Percentiles rank a stretch among this genome's conserved stretches.
Evolutionary conservation across 2,329 filamentous ascomycete species (phyloP).

Genomic region (Alternaria incomplexa): DNA sequence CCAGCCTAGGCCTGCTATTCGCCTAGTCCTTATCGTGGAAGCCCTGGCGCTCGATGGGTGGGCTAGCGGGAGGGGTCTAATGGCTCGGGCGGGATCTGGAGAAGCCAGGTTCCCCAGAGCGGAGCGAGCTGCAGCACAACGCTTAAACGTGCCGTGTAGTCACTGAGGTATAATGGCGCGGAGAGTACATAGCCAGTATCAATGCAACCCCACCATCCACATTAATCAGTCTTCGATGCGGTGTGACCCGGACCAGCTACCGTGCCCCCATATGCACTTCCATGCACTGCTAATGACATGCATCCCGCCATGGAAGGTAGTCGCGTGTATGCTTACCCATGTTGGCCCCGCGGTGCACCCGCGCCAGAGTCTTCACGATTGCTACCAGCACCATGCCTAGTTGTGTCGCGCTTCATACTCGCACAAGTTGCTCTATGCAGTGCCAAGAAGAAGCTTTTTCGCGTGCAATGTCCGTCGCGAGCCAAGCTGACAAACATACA

Average conservation of each 20-base stretch:
- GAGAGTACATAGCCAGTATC: constrained; percentile 14
- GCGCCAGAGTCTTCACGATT: neutral
- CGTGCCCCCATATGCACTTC: neutral
- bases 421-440: neutral
- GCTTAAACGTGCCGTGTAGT: neutral
- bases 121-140: constrained; percentile 3
- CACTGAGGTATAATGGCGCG: neutral
- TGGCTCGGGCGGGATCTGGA: constrained; percentile 1
- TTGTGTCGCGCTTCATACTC: neutral
- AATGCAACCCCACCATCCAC: constrained; percentile 17
- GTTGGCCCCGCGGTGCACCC: neutral
- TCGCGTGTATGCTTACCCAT: constrained; percentile 35
- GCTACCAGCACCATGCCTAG: neutral
- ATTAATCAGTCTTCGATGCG: constrained; percentile 27
- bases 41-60: neutral
- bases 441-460: neutral
- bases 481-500: constrained; percentile 7
- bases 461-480: constrained; percentile 4
- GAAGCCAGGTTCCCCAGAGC: constrained; percentile 3
- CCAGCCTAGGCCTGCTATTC: neutral
- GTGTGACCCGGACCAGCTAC: constrained; percentile 26
- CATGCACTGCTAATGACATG: constrained; percentile 2
- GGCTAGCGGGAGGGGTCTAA: constrained; percentile 1
- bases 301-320: constrained; percentile 6
- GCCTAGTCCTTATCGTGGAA: neutral